Base-by-base conservation (phyloP, 306 rosid species). In the Psophocarpus tetragonolobus region DNA sequence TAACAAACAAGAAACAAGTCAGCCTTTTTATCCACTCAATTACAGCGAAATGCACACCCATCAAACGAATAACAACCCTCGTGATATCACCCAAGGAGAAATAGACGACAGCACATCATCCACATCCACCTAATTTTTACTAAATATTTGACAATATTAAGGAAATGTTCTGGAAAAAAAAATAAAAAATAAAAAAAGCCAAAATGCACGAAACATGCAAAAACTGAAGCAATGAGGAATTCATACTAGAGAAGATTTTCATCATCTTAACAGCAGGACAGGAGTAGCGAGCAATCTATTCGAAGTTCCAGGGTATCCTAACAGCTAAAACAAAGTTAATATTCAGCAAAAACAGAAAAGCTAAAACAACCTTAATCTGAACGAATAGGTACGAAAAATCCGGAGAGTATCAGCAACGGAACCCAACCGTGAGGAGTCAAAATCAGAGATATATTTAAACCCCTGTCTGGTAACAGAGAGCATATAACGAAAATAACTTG, bases 371-470 rank as follows among this genome's bases (percentile, higher is more conserved):
- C 58, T 51, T 18, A 20, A 20, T 20, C 47, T 27, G 18, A 57
- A 57, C 36, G 18, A 33, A 61, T 8, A 6, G 17, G 36, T 48
- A 14, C 5, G n/a, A 53, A 5, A 57, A 24, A 3, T 10, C 7
- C 69, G 35, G 57, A 60, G 75, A 68, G 51, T 71, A 7, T 0
- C 57, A 74, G 29, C 0, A 85, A 65, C 84, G 82, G 45, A 50
- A 1, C 33, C 14, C 53, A 36, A 21, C 21, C 35, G 20, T 63
- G 3, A 79, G 27, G 17, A 18, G 87, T 85, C 85, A 68, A 84
- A 82, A 74, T 84, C 73, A 75, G 63, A 64, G 13, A 63, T 84
- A 71, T 11, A 75, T 42, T 26, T 23, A 65, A 75, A 26, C 0
- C 82, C 24, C 76, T 18, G 47, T 64, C 64, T 14, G 65, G 77